Evolutionary conservation across 768 basidiomycete species (phyloP).

Genomic region (Pulveroboletus sp.): DNA sequence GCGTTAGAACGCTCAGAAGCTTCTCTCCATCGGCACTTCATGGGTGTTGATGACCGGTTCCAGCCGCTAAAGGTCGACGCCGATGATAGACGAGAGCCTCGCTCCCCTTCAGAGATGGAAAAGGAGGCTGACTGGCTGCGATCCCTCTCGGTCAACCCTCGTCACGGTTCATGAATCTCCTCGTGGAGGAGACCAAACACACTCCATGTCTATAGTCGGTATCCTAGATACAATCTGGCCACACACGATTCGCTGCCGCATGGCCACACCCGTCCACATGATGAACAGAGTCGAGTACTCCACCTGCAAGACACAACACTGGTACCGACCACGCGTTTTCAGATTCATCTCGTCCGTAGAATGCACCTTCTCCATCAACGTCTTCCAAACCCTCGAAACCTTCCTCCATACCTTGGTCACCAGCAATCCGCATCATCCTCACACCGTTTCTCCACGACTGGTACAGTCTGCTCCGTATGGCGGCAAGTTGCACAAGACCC

Average conservation of each 20-base stretch:
- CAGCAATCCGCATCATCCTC: slow-evolving; percentile 41
- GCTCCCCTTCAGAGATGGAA: slow-evolving; percentile 75
- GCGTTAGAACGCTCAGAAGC: slow-evolving; percentile 67
- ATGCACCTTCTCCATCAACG: slow-evolving; percentile 27
- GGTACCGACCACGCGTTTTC: slow-evolving; percentile 23
- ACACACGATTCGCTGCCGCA: slow-evolving; percentile 30
- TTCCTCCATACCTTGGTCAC: slow-evolving; percentile 26
- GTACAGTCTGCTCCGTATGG: slow-evolving; percentile 43
- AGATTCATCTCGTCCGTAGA: slow-evolving; percentile 16
- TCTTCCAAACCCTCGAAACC: slow-evolving; percentile 35
- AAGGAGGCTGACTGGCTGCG: slow-evolving; percentile 71
- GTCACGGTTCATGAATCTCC: neutral
- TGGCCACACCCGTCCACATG: slow-evolving; percentile 41
- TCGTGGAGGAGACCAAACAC: neutral
- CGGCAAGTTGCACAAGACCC: slow-evolving; percentile 52
- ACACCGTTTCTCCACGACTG: slow-evolving; percentile 48
- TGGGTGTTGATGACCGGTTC: slow-evolving; percentile 22
- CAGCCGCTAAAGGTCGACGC: slow-evolving; percentile 57
- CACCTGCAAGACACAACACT: slow-evolving; percentile 40
- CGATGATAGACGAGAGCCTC: slow-evolving; percentile 63
- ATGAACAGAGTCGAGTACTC: slow-evolving; percentile 13
- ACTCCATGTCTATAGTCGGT: slow-evolving; percentile 1
- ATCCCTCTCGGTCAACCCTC: slow-evolving; percentile 43
- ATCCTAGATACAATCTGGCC: slow-evolving; percentile 32
- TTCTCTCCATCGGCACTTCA: slow-evolving; percentile 42